Base-by-base conservation (phyloP, 139 green algal species). In the Diplosphaera chodatii region DNA sequence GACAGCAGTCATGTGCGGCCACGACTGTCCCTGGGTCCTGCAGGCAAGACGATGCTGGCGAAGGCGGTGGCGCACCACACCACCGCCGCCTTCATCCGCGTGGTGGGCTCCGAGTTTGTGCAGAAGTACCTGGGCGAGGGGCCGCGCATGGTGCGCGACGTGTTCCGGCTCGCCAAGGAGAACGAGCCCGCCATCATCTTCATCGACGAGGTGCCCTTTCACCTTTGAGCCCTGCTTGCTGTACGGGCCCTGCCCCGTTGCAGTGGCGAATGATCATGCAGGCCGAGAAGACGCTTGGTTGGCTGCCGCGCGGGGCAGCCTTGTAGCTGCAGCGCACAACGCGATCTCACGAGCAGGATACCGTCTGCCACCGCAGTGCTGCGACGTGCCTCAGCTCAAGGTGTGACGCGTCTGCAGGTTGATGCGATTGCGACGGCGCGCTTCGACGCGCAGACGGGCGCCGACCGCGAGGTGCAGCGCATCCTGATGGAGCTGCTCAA, bases 401-500 rank as follows among this genome's bases (percentile, higher is more conserved):
- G 16, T 10, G 67, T 40, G 69, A 10, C 8, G 10, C 10, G 37
- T 48, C 10, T 48, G 37, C 37, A 48, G 37, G 37, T 97, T 66
- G 96, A 99, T 67, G 96, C 96, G 28, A 98, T 99, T 64, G 96
- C 93, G 16, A 99, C 96, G 0, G 91, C 93, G 2, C 89, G 94
- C 56, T 99, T 99, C 74, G 96, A 99, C 77, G 96, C 96, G 13
- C 93, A 98, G 80, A 98, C 93, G 1, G 92, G 92, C 4, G 91
- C 91, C n/a, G 90, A 96, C 76, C 70, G 95, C 20, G 95, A 99
- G 83, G 95, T 99, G 70, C 96, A 99, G 89, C 89, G 96, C 64
- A 99, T 99, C 75, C 88, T 99, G 18, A 98, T 99, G 94, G 96
- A 99, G 88, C 89, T 99, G 66, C 88, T 99, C 33, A 98, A 97